Evolutionary conservation across 345 rosid species (phyloP).

Genomic region (Ceriops zippeliana): DNA sequence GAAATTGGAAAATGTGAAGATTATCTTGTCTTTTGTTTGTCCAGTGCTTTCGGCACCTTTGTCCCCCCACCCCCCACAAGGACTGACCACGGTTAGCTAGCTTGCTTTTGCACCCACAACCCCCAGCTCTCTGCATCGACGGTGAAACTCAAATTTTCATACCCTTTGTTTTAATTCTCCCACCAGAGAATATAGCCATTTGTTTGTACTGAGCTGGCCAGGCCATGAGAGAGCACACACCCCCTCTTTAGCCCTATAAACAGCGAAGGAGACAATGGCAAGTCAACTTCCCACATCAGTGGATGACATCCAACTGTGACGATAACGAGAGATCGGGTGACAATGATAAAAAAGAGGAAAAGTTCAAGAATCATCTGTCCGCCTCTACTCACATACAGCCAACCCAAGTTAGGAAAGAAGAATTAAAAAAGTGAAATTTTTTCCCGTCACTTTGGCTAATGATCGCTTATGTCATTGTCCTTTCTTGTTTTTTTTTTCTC

Average conservation of each 20-base stretch:
- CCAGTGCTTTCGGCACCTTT: conserved; percentile 41
- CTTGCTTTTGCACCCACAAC: not conserved
- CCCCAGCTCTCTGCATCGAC: not conserved
- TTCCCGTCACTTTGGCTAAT: not conserved
- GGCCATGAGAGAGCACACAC: no score
- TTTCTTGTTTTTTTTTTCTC: no score
- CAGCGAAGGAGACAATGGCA: not conserved
- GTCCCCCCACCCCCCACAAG: conserved; percentile 5
- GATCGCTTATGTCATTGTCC: no score
- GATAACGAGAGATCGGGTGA: not conserved
- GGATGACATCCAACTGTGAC: not conserved
- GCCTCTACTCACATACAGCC: not conserved
- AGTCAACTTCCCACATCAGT: conserved; percentile 4
- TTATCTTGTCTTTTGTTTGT: conserved; percentile 25
- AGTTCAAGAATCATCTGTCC: not conserved
- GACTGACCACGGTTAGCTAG: not conserved
- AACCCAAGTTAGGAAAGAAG: no score
- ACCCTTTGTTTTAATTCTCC: no score
- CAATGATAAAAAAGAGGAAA: not conserved
- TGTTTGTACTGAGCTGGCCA: no score
- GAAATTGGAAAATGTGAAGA: conserved; percentile 16
- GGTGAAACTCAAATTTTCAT: not conserved
- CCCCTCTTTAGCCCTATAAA: no score
- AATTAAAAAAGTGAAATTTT: no score
- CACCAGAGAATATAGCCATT: no score